These are phyloP conservation scores for Fusarium secorum DNA, from an alignment of 2,329 filamentous ascomycete species.

Conservation along the genomic window DNA sequence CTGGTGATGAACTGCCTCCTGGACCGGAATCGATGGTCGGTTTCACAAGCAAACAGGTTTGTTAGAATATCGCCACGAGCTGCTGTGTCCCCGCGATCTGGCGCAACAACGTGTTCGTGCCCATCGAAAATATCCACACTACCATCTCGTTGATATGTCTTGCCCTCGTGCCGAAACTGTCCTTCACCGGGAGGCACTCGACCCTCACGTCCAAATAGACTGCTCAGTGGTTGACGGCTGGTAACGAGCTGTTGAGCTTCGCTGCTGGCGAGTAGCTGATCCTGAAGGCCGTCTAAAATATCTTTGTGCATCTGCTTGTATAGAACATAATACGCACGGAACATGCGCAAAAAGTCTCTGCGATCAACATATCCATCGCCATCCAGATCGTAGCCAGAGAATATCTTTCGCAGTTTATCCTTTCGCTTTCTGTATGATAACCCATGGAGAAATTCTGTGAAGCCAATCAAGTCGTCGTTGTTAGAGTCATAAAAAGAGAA, in stretches of 20 bases:
- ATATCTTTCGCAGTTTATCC: slow-evolving; percentile 76
- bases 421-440: slow-evolving; percentile 74
- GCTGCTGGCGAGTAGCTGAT: slow-evolving; percentile 77
- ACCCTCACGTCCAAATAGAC: slow-evolving; percentile 76
- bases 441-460: slow-evolving; percentile 88
- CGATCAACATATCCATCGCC: slow-evolving; percentile 85
- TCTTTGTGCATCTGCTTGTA: slow-evolving; percentile 91
- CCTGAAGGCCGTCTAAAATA: slow-evolving; percentile 78
- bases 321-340: slow-evolving; percentile 89
- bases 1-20: slow-evolving; percentile 42
- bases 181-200: slow-evolving; percentile 70
- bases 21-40: slow-evolving; percentile 42
- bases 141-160: slow-evolving; percentile 68
- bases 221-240: slow-evolving; percentile 78
- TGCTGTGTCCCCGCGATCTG: slow-evolving; percentile 67
- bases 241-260: slow-evolving; percentile 80
- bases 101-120: slow-evolving; percentile 63
- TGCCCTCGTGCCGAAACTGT: slow-evolving; percentile 68
- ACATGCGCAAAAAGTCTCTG: slow-evolving; percentile 89
- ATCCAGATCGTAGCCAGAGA: slow-evolving; percentile 91
- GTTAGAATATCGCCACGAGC: slow-evolving; percentile 68
- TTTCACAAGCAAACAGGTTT: slow-evolving; percentile 56
- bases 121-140: slow-evolving; percentile 70
- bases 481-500: slow-evolving; percentile 97
- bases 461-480: slow-evolving; percentile 86